Evolutionary conservation across 768 basidiomycete genomes (phyloP), one percentile per base, ranked within the genome.

Genomic region (Collybiopsis confluens): DNA sequence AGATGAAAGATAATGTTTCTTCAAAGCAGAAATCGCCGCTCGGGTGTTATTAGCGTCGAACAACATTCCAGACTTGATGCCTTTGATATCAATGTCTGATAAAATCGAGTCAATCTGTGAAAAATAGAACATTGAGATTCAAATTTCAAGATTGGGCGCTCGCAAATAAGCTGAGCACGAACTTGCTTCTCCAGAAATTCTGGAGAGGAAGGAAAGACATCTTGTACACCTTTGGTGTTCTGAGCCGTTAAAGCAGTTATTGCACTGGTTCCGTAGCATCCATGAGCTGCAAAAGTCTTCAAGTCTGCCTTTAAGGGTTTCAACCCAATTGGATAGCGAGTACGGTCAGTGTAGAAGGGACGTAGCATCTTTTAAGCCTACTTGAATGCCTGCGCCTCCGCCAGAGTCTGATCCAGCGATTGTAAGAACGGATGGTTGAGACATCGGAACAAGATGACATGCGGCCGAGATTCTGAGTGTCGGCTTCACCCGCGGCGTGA

Each of bases 21-120:
- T 75, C 40, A 94, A 74, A 10, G 79, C 70, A 1, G 66, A 56
- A 2, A 80, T 77, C 3, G 92, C 75, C 0, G 77, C 72, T 10
- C 64, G 68, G 21, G 81, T 80, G 42, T 75, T 82, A 0, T 69
- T 73, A 0, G 77, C 72, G 55, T 86, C 80, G 61, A 77, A 86
- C 0, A 98, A 76, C 95, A 97, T 96, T 11, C 95, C 94, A 0
- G 88, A 90, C 69, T 98, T 98, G 59, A 97, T 81, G 1, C 84
- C 87, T 36, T 75, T 69, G 10, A 91, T 72, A 4, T 82, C 68
- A 35, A 91, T 78, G 63, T 97, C 94, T 11, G 77, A 74, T 24
- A 95, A 64, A 2, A 97, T 79, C 0, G 84, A 82, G 9, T 64
- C 65, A 18, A 96, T 76, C 91, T 94, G 61, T 24, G 41, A 13